Conservation (phyloP, 2,329 filamentous ascomycete species). For the Diaporthe capsici region DNA sequence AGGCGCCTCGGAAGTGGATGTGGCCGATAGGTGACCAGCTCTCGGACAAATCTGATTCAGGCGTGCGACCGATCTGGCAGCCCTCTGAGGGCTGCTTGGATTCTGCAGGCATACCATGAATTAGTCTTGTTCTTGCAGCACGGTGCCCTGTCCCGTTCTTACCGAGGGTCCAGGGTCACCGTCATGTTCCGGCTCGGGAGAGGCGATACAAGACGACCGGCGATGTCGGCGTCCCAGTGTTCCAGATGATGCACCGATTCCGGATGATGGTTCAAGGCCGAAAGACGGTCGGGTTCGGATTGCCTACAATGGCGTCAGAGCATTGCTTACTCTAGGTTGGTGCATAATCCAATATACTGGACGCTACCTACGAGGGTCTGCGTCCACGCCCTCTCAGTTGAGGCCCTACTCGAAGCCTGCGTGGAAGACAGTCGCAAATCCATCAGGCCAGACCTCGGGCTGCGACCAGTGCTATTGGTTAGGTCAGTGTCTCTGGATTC, state of each 20-base stretch:
- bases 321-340: not conserved
- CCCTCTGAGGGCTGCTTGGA: conserved; percentile 33
- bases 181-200: conserved; percentile 20
- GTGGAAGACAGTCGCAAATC: conserved; percentile 29
- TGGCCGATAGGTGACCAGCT: conserved; percentile 1
- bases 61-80: conserved; percentile 6
- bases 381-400: conserved; percentile 13
- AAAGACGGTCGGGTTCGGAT: conserved; percentile 35
- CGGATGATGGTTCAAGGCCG: not conserved
- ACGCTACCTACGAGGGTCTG: conserved; percentile 35
- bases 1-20: conserved; percentile 16
- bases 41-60: conserved; percentile 18
- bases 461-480: not conserved
- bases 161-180: conserved; percentile 39
- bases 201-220: conserved; percentile 20
- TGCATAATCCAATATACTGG: not conserved
- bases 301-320: conserved; percentile 31
- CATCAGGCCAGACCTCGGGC: not conserved
- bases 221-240: conserved; percentile 11
- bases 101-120: conserved; percentile 9
- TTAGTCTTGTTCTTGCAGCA: not conserved
- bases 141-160: not conserved
- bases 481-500: not conserved
- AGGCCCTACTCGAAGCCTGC: conserved; percentile 15
- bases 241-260: not conserved